These are phyloP conservation scores for Neofusicoccum sp. DNA, from an alignment of 2,329 filamentous ascomycete genomes.

Conservation along the genomic window DNA sequence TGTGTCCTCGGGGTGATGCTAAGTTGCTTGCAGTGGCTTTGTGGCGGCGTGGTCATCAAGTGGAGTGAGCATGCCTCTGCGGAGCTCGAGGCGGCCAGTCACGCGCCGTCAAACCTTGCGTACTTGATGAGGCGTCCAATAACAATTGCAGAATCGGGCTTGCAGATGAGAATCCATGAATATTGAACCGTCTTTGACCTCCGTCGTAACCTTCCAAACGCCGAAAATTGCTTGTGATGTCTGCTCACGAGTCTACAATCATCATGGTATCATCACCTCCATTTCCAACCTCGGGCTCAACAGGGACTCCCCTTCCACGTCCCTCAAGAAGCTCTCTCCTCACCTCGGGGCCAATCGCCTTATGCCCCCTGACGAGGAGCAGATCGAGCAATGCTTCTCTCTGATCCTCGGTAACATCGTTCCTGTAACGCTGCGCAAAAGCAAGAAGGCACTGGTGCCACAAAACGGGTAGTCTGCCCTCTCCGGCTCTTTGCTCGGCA, in stretches of 20 bases:
- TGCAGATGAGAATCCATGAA: too few relatives aligned
- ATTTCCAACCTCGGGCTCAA: constrained; percentile 63
- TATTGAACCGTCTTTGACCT: too few relatives aligned
- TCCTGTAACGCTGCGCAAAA: constrained; percentile 92
- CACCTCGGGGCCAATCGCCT: constrained; percentile 87
- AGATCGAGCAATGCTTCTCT: constrained; percentile 88
- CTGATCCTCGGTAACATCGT: constrained; percentile 95
- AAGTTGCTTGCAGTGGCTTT: too few relatives aligned
- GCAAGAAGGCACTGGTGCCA: constrained; percentile 94
- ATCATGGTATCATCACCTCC: constrained; percentile 92
- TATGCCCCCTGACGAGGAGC: constrained; percentile 80
- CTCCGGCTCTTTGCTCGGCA: constrained; percentile 47
- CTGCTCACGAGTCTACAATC: constrained; percentile 43
- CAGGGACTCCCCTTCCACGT: constrained; percentile 75
- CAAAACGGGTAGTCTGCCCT: constrained; percentile 77
- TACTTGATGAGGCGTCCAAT: too few relatives aligned
- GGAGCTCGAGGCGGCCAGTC: too few relatives aligned
- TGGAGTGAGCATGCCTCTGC: too few relatives aligned
- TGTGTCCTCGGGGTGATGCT: too few relatives aligned
- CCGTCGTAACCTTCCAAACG: too few relatives aligned
- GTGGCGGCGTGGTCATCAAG: too few relatives aligned
- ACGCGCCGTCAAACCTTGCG: too few relatives aligned
- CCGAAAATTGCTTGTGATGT: too few relatives aligned
- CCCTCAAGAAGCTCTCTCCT: constrained; percentile 86
- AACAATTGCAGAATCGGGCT: too few relatives aligned